Conservation (phyloP, 2,329 filamentous ascomycete species). For the Periglandula ipomoeae region DNA sequence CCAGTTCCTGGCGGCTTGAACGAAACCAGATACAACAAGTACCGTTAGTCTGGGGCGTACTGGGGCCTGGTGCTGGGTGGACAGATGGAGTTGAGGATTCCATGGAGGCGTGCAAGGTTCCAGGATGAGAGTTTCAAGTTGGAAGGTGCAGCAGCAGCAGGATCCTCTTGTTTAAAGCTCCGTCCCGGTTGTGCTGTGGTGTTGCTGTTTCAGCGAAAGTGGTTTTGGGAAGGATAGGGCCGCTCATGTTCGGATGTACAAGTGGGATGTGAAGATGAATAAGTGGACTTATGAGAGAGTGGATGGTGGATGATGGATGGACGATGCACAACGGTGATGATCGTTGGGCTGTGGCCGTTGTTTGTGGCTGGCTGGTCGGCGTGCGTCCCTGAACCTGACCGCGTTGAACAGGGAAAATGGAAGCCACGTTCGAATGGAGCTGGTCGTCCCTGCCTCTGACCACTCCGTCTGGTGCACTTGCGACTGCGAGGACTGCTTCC, state of each 20-base stretch:
- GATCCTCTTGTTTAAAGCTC: not conserved
- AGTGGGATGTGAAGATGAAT: not conserved
- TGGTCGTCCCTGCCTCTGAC: not conserved
- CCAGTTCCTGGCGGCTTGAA: not conserved
- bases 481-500: not conserved
- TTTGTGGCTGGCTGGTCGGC: not conserved
- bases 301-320: not conserved
- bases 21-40: not conserved
- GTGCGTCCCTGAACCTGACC: not conserved
- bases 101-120: conserved; percentile 9
- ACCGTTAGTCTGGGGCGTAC: conserved; percentile 3
- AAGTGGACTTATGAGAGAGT: not conserved
- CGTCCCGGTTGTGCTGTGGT: not conserved
- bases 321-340: not conserved
- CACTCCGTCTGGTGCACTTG: not conserved
- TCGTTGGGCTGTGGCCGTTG: conserved; percentile 2
- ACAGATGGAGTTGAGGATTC: conserved; percentile 5
- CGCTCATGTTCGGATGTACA: conserved; percentile 1
- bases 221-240: not conserved
- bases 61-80: conserved; percentile 3
- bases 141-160: conserved; percentile 4
- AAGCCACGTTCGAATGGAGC: not conserved
- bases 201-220: not conserved
- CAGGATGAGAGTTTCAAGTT: conserved; percentile 7
- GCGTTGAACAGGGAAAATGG: not conserved